Evolutionary conservation across 805 yeast genomes (phyloP).

Genomic region (Dipodascopsis tothii): DNA sequence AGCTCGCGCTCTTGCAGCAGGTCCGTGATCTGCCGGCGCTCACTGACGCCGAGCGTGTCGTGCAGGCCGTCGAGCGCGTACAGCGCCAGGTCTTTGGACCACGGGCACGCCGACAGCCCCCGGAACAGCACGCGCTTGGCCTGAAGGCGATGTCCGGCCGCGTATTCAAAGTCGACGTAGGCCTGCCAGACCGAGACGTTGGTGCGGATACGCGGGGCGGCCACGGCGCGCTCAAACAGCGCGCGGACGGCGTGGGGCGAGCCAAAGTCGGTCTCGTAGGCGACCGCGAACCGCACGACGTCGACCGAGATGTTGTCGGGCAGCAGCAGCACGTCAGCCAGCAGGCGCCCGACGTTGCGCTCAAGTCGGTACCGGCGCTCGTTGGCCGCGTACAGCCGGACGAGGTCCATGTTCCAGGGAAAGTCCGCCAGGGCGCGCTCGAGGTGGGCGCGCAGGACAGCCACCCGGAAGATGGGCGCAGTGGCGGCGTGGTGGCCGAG

Average conservation of each 20-base stretch:
- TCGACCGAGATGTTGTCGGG: conserved; percentile 1
- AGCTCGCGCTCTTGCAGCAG: conserved; percentile 12
- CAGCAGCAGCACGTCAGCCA: conserved; percentile 3
- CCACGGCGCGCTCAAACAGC: conserved; percentile 10
- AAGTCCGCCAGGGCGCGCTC: conserved; percentile 4
- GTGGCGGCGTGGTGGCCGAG: conserved; percentile 4
- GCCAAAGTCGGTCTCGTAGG: conserved; percentile 3
- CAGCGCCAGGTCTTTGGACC: conserved; percentile 12
- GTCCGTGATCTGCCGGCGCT: conserved; percentile 7
- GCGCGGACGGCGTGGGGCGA: conserved; percentile 6
- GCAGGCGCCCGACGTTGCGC: conserved; percentile 7
- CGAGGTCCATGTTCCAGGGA: conserved; percentile 8
- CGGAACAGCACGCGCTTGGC: conserved; percentile 11
- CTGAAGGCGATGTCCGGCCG: neutral
- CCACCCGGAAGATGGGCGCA: conserved; percentile 7
- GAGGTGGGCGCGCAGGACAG: conserved; percentile 9
- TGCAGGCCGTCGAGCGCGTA: conserved; percentile 1
- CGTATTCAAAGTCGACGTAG: conserved; percentile 5
- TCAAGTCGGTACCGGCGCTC: conserved; percentile 9
- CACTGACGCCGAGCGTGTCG: conserved; percentile 1
- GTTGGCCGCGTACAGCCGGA: conserved; percentile 6
- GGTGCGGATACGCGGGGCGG: neutral
- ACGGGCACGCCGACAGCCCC: conserved; percentile 16
- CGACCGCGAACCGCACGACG: conserved; percentile 10
- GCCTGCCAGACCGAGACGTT: conserved; percentile 10